A percentile compares a stretch with the other conserved stretches of the same genome.
Evolutionary conservation across 768 basidiomycete genomes (phyloP).

Genomic region (Clitopilus hobsonii): DNA sequence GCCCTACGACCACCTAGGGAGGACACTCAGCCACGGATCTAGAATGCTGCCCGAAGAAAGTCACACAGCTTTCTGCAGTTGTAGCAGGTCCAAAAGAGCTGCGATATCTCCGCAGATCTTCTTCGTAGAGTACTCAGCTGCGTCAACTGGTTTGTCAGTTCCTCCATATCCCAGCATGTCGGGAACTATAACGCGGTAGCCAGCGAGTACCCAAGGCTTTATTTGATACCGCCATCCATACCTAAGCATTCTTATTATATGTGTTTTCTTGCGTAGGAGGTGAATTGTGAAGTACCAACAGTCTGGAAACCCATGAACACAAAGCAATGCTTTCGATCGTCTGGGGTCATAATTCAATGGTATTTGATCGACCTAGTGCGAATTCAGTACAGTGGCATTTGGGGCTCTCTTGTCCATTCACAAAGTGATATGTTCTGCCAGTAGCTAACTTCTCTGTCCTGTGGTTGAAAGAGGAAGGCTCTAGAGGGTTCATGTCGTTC

Average conservation of each 20-base stretch:
- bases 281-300: conserved; percentile 26
- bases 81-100: conserved; percentile 57
- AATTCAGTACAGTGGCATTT: neutral
- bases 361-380: conserved; percentile 48
- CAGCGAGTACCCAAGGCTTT: conserved; percentile 56
- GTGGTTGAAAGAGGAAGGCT: conserved; percentile 49
- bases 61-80: conserved; percentile 50
- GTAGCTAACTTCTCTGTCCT: conserved; percentile 47
- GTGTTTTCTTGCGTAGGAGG: neutral
- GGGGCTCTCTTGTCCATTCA: conserved; percentile 17
- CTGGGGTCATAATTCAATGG: conserved; percentile 38
- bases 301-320: conserved; percentile 81
- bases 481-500: conserved; percentile 32
- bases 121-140: conserved; percentile 55
- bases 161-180: conserved; percentile 65
- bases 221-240: conserved; percentile 79
- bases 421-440: conserved; percentile 63
- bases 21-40: too few species aligned
- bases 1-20: conserved; percentile 70
- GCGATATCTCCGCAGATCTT: conserved; percentile 57
- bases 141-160: conserved; percentile 55
- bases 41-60: conserved; percentile 23
- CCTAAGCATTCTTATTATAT: conserved; percentile 27
- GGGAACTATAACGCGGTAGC: conserved; percentile 60
- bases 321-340: conserved; percentile 52